Evolutionary conservation across 108 stramenopile genomes (phyloP).

Genomic region (Pseudonitzschia multistriata): DNA sequence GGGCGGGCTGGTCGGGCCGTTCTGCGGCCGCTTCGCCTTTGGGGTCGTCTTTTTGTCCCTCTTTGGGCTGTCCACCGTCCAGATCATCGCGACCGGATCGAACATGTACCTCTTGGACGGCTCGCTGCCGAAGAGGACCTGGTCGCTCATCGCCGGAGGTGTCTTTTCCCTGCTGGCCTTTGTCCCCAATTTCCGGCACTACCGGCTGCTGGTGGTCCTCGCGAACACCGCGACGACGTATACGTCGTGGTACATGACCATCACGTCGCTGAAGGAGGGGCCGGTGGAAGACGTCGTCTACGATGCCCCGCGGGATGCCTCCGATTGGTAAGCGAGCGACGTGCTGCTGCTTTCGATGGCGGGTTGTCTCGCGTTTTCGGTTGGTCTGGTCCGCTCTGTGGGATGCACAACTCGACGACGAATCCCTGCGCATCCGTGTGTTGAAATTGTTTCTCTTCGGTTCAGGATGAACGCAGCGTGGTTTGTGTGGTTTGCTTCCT

Average conservation of each 20-base stretch:
- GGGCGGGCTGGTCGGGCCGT: slow-evolving; percentile 7
- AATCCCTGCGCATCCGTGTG: no score
- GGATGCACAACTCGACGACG: no score
- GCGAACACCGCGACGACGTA: slow-evolving; percentile 23
- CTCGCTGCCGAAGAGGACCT: slow-evolving; percentile 12
- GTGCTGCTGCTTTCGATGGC: no score
- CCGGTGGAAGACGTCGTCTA: slow-evolving; percentile 15
- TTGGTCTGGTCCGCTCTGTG: no score
- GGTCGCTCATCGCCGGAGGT: slow-evolving; percentile 15
- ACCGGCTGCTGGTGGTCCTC: slow-evolving; percentile 17
- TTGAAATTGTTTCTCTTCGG: no score
- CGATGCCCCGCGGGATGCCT: slow-evolving; percentile 10
- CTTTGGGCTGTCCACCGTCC: slow-evolving; percentile 19
- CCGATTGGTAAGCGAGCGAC: not conserved
- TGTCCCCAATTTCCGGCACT: slow-evolving; percentile 30
- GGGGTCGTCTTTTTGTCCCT: slow-evolving; percentile 21
- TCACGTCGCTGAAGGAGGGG: not conserved
- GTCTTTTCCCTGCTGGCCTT: slow-evolving; percentile 16
- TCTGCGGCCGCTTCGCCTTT: not conserved
- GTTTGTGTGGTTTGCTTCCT: no score
- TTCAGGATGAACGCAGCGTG: no score
- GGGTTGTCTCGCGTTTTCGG: no score
- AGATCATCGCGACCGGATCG: slow-evolving; percentile 26
- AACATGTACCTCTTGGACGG: slow-evolving; percentile 16
- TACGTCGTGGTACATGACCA: slow-evolving; percentile 18